Conservation (phyloP, 345 rosid species). For the Arabis alpina region DNA sequence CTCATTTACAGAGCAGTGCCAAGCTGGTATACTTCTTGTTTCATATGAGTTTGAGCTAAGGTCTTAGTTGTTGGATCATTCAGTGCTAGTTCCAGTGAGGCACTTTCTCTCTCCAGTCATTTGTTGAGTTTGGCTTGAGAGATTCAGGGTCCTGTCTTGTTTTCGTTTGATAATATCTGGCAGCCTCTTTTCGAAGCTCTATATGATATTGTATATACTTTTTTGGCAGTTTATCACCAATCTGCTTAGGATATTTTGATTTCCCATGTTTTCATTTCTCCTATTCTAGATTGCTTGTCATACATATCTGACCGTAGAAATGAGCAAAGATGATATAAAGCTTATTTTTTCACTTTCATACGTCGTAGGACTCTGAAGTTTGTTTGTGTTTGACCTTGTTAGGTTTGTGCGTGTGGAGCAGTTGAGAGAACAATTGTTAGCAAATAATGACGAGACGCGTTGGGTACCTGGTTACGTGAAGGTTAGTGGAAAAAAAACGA, state of each 20-base stretch:
- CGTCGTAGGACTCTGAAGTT: conserved; percentile 23
- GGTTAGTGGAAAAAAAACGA: conserved; percentile 49
- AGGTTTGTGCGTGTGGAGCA: conserved; percentile 96
- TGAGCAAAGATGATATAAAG: conserved; percentile 11
- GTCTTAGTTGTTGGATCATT: conserved; percentile 25
- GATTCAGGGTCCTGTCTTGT: conserved; percentile 8
- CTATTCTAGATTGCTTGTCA: conserved; percentile 3
- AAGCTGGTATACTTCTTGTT: conserved; percentile 68
- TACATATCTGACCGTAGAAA: conserved; percentile 9
- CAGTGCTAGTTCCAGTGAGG: conserved; percentile 26
- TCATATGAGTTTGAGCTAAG: conserved; percentile 22
- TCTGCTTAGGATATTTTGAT: conserved; percentile 5
- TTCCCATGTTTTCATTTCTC: conserved; percentile 21
- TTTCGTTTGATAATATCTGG: background rate
- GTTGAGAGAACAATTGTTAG: conserved; percentile 77
- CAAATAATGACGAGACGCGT: conserved; percentile 79
- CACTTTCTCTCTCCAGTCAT: conserved; percentile 1
- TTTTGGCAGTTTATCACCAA: conserved; percentile 10
- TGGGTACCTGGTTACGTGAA: conserved; percentile 99
- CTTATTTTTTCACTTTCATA: conserved; percentile 16
- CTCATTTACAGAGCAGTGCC: conserved; percentile 97
- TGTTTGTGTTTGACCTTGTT: conserved; percentile 28
- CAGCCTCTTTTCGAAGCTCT: background rate
- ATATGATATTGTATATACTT: conserved; percentile 13
- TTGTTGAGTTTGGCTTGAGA: conserved; percentile 7